These are phyloP conservation scores for Medicago arabica DNA, from an alignment of 306 rosid species.

Conservation along the genomic window DNA sequence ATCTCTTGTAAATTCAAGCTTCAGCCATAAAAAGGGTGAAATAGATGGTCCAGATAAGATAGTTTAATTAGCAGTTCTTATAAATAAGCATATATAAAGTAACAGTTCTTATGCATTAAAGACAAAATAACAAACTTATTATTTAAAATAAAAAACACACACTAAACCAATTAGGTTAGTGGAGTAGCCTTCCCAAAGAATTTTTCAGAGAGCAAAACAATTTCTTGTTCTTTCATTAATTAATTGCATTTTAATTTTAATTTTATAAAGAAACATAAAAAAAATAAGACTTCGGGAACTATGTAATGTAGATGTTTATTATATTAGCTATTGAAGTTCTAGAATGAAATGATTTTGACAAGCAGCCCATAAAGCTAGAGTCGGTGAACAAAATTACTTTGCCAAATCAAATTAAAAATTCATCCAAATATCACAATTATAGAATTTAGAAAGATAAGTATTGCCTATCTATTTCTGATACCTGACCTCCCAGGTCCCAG, in stretches of 20 bases:
- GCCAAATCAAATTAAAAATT: conserved; percentile 27
- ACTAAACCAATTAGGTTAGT: neutral
- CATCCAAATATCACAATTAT: conserved; percentile 20
- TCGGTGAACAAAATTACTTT: neutral
- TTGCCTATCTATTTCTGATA: conserved; percentile 44
- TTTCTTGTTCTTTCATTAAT: conserved; percentile 25
- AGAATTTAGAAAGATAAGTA: neutral
- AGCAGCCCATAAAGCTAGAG: conserved; percentile 22
- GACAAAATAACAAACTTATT: conserved; percentile 11
- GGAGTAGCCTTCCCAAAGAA: conserved; percentile 19
- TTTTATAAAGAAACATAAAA: conserved; percentile 7
- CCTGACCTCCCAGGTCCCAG: conserved; percentile 99
- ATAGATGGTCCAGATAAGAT: conserved; percentile 13
- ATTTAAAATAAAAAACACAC: conserved; percentile 18
- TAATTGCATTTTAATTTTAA: conserved; percentile 1
- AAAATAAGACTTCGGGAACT: conserved; percentile 10
- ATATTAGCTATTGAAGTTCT: conserved; percentile 30
- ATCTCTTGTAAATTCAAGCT: conserved; percentile 34
- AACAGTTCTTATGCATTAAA: neutral
- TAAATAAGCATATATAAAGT: conserved; percentile 9
- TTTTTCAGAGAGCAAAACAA: conserved; percentile 9
- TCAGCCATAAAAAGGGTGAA: conserved; percentile 17
- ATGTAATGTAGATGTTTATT: conserved; percentile 8
- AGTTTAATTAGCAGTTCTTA: conserved; percentile 27
- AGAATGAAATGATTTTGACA: conserved; percentile 32